phyloP scores from a whole-genome alignment of 2,329 filamentous ascomycete species.

The Onygenales sp. region DNA sequence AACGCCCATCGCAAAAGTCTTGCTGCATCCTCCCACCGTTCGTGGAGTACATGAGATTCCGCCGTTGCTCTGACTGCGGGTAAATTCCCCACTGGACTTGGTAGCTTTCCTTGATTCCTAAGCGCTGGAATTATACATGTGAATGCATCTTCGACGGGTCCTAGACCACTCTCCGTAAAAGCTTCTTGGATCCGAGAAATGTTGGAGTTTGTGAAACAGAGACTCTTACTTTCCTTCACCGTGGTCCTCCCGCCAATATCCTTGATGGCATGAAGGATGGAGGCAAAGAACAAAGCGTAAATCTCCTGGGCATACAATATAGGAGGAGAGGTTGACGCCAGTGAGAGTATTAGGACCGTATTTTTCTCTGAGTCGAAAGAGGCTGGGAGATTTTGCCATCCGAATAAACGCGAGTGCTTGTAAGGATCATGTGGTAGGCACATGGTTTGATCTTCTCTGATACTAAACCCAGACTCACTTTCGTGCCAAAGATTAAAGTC shows the following conservation, averaged over 20 bases:
- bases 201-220: constrained; percentile 8
- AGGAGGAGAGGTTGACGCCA: constrained; percentile 16
- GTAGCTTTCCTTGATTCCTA: constrained; percentile 6
- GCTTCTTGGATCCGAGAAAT: constrained; percentile 17
- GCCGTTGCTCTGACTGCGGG: constrained; percentile 1
- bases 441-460: no score
- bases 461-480: not conserved
- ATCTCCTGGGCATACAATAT: constrained; percentile 25
- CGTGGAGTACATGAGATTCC: not conserved
- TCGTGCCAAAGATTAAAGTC: constrained; percentile 7
- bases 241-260: constrained; percentile 7
- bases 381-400: constrained; percentile 4
- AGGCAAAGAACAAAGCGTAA: constrained; percentile 13
- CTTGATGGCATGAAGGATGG: constrained; percentile 18
- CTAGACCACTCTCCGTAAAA: constrained; percentile 17
- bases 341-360: constrained; percentile 16
- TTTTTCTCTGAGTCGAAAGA: constrained; percentile 16
- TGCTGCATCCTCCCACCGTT: constrained; percentile 5
- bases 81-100: not conserved
- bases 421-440: no score
- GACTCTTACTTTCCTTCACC: constrained; percentile 10
- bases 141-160: constrained; percentile 22
- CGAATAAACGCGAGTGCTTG: no score
- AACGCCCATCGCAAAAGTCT: constrained; percentile 4
- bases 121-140: constrained; percentile 22